Evolutionary conservation across 2,329 filamentous ascomycete genomes (phyloP), one percentile per base, ranked within the genome.

Genomic region (Fusarium subtropicale): DNA sequence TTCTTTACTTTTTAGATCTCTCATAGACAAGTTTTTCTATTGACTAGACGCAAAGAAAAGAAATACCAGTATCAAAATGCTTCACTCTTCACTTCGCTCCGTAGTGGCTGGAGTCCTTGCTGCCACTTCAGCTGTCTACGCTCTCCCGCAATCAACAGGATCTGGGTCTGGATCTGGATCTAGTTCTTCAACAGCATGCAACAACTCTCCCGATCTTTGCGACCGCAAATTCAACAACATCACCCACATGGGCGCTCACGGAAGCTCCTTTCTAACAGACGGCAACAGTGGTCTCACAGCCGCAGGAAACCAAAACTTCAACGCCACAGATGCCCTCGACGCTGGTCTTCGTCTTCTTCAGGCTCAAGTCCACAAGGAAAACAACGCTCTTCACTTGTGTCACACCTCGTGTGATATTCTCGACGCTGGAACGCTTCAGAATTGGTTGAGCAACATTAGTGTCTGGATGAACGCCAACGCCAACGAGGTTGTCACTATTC

Each of bases 181-280:
- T 7, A 59, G 62, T 22, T 60, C 64, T 7, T 71, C 75, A 24
- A 74, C 74, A 18, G 88, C 89, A 33, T 96, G 93, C 86, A 96
- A 96, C 81, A 95, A 95, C 83, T 93, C 91, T 1, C 91, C 92
- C 0, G 81, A 84, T 44, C 86, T 96, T 41, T 96, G 93, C 83
- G 82, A 81, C 65, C 88, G 87, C 68, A 81, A 87, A 20, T 96
- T 96, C 82, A 90, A 88, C 80, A 88, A 91, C 71, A 87, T 96
- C 72, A 94, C 92, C 5, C 87, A 94, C 77, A 87, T 95, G 75
- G 92, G 92, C 24, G 91, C 91, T 20, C 92, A 94, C 80, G 86
- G 94, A 80, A 89, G 87, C 64, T 84, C 91, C 13, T 94, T 94
- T 76, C 78, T 94, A 44, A 85, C 91, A 51, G 89, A 93, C 73